Conservation (phyloP, 345 rosid genomes). For the Cardamine chenopodiifolia region DNA sequence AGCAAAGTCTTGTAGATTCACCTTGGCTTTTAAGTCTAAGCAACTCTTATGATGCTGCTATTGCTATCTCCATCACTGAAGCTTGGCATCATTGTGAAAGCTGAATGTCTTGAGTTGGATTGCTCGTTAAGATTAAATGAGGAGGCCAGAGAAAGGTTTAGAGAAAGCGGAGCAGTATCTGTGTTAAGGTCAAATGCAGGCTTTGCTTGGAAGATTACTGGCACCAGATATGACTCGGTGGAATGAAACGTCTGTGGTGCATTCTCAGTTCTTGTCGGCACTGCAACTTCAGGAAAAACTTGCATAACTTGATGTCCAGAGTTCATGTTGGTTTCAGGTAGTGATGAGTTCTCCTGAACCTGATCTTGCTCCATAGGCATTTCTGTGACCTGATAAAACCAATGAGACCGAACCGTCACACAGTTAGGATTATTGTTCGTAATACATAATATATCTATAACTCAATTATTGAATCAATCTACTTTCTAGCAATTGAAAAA, state of each 20-base stretch:
- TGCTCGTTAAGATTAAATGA: slow-evolving; percentile 52
- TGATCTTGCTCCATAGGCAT: slow-evolving; percentile 58
- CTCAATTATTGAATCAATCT: not conserved
- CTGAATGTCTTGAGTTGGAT: slow-evolving; percentile 31
- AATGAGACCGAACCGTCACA: slow-evolving; percentile 25
- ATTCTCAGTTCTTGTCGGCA: slow-evolving; percentile 42
- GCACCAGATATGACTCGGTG: slow-evolving; percentile 39
- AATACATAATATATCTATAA: not conserved
- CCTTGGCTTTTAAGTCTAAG: slow-evolving; percentile 43
- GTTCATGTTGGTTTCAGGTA: slow-evolving; percentile 45
- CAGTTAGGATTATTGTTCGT: not conserved
- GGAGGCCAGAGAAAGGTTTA: slow-evolving; percentile 56
- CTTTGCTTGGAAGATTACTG: slow-evolving; percentile 43
- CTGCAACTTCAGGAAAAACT: slow-evolving; percentile 39
- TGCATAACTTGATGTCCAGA: slow-evolving; percentile 46
- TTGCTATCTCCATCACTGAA: slow-evolving; percentile 67
- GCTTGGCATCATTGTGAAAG: slow-evolving; percentile 56
- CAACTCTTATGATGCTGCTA: slow-evolving; percentile 60
- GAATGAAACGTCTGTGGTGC: slow-evolving; percentile 31
- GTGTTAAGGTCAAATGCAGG: slow-evolving; percentile 28
- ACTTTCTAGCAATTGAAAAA: slow-evolving; percentile 6
- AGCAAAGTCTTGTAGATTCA: slow-evolving; percentile 41
- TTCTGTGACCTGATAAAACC: slow-evolving; percentile 55
- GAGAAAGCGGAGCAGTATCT: slow-evolving; percentile 54
- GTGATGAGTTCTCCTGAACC: slow-evolving; percentile 47